A percentile compares a stretch with the other conserved stretches of the same genome.
phyloP scores from a whole-genome alignment of 2,329 filamentous ascomycete species.

The Colletotrichum sp. region DNA sequence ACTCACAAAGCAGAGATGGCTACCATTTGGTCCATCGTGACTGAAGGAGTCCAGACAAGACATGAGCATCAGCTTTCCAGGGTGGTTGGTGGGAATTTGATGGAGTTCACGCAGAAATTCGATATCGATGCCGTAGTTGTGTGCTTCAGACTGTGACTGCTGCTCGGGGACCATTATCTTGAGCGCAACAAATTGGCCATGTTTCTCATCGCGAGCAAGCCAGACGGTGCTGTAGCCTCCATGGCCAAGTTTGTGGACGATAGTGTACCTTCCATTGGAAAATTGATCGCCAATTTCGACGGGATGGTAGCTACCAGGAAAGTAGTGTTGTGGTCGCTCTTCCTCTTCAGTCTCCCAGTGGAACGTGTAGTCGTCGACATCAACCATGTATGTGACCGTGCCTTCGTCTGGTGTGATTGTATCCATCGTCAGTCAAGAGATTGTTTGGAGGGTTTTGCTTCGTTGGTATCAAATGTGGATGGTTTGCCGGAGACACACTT shows the following conservation, averaged over 20 bases:
- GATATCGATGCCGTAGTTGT: neutral
- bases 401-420: neutral
- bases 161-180: neutral
- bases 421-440: too few relatives aligned
- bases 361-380: rapidly evolving
- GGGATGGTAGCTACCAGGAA: neutral
- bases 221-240: neutral
- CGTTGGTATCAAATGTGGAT: too few relatives aligned
- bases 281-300: neutral
- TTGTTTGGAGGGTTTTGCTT: too few relatives aligned
- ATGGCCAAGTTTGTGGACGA: neutral
- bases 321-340: neutral
- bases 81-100: neutral
- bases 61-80: rapidly evolving
- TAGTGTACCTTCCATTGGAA: neutral
- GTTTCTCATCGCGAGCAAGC: neutral
- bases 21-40: neutral
- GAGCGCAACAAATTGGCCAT: rapidly evolving
- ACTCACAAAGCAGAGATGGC: neutral
- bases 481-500: too few relatives aligned
- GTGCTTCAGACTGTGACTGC: neutral
- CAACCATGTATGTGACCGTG: neutral
- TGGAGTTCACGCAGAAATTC: neutral
- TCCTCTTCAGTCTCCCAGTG: neutral
- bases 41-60: neutral